A percentile compares a stretch with the other conserved stretches of the same genome.
phyloP scores from a whole-genome alignment of 2,329 filamentous ascomycete genomes.

The Alternaria panax region DNA sequence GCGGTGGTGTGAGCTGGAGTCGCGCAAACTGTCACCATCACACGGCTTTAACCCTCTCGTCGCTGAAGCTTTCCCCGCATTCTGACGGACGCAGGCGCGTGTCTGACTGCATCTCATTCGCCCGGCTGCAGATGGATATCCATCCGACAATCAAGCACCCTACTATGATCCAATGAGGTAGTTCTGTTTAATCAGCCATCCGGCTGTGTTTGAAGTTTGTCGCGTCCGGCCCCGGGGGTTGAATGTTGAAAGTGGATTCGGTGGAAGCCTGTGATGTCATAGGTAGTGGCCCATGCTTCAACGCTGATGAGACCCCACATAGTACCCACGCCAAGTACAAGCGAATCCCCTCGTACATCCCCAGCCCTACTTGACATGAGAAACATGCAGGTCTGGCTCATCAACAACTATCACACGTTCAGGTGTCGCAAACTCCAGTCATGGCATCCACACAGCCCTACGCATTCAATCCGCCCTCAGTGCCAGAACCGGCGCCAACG shows the following conservation, averaged over 20 bases:
- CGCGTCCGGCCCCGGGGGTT: conserved; percentile 1
- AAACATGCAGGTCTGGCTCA: neutral
- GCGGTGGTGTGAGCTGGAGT: neutral
- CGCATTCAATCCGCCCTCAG: conserved; percentile 39
- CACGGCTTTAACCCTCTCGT: conserved; percentile 16
- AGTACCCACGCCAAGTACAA: conserved; percentile 2
- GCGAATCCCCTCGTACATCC: conserved; percentile 6
- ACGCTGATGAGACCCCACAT: conserved; percentile 4
- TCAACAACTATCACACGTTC: neutral
- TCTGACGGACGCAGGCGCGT: conserved; percentile 20
- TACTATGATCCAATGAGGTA: conserved; percentile 10
- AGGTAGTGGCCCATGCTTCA: conserved; percentile 1
- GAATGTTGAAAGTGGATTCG: conserved; percentile 3
- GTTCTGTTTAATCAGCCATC: conserved; percentile 10
- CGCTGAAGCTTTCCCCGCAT: conserved; percentile 36
- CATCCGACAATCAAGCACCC: neutral
- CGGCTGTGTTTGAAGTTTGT: neutral
- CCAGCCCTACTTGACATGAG: neutral
- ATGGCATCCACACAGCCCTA: conserved; percentile 33
- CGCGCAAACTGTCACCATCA: conserved; percentile 4
- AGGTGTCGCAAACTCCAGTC: neutral
- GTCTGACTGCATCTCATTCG: conserved; percentile 11
- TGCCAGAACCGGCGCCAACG: conserved; percentile 37
- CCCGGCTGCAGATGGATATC: conserved; percentile 1
- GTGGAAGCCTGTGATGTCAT: conserved; percentile 11